phyloP scores from a whole-genome alignment of 2,329 filamentous ascomycete genomes.

The Lanzia echinophila region DNA sequence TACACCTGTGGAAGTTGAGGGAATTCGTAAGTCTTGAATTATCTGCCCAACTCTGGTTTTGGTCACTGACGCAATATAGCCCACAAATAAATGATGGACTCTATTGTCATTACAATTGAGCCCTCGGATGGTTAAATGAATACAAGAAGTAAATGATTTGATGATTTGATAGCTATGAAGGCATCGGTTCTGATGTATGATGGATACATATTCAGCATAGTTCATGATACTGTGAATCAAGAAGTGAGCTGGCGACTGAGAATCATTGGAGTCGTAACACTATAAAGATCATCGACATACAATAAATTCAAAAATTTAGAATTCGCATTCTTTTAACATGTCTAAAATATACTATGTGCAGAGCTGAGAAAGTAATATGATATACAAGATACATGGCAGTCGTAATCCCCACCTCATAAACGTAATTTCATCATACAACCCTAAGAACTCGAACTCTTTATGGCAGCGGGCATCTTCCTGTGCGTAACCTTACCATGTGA shows the following conservation, averaged over 20 bases:
- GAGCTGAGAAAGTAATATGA: not conserved
- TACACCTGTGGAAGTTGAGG: slow-evolving; percentile 53
- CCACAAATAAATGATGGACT: not conserved
- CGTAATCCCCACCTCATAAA: not conserved
- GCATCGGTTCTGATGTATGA: not conserved
- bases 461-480: too few relatives aligned
- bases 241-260: not conserved
- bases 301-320: not conserved
- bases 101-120: not conserved
- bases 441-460: not conserved
- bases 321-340: not conserved
- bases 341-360: not conserved
- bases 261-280: not conserved
- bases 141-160: not conserved
- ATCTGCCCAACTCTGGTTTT: too few relatives aligned
- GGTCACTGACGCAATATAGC: not conserved
- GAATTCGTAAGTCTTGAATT: slow-evolving; percentile 34
- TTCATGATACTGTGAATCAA: not conserved
- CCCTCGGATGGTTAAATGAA: not conserved
- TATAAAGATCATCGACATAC: too few relatives aligned
- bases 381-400: not conserved
- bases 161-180: not conserved
- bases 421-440: not conserved
- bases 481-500: too few relatives aligned
- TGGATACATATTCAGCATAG: not conserved